phyloP scores from a whole-genome alignment of 441 rosid species.

The Capsella rubella region DNA sequence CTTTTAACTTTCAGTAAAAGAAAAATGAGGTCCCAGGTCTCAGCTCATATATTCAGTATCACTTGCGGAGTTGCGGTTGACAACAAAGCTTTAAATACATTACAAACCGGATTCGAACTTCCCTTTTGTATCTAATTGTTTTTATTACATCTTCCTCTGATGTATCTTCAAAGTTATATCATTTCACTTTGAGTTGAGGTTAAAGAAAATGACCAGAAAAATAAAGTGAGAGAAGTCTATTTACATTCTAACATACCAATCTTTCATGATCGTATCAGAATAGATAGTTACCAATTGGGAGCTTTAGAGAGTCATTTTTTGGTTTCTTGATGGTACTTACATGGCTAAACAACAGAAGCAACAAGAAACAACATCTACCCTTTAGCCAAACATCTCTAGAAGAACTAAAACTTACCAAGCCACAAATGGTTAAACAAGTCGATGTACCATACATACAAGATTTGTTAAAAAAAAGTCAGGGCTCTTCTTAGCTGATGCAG shows the following conservation, averaged over 20 bases:
- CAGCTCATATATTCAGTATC: not conserved
- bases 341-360: constrained; percentile 39
- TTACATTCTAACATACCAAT: constrained; percentile 29
- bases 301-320: constrained; percentile 29
- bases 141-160: not conserved
- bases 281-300: constrained; percentile 17
- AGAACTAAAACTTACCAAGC: constrained; percentile 37
- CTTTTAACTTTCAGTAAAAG: not conserved
- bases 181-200: not conserved
- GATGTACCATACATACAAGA: constrained; percentile 26
- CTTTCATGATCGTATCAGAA: not conserved
- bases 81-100: not conserved
- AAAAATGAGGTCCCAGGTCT: not conserved
- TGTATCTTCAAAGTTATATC: not conserved
- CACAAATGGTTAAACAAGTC: constrained; percentile 41
- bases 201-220: not conserved
- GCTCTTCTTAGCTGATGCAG: constrained; percentile 45
- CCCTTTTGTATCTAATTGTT: not conserved
- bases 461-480: constrained; percentile 27
- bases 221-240: constrained; percentile 13
- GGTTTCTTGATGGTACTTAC: constrained; percentile 38
- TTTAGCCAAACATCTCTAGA: constrained; percentile 37
- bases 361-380: constrained; percentile 39
- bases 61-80: not conserved
- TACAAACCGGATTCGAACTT: not conserved